Conservation (phyloP, 306 rosid genomes). For the Dalbergia cultrata region DNA sequence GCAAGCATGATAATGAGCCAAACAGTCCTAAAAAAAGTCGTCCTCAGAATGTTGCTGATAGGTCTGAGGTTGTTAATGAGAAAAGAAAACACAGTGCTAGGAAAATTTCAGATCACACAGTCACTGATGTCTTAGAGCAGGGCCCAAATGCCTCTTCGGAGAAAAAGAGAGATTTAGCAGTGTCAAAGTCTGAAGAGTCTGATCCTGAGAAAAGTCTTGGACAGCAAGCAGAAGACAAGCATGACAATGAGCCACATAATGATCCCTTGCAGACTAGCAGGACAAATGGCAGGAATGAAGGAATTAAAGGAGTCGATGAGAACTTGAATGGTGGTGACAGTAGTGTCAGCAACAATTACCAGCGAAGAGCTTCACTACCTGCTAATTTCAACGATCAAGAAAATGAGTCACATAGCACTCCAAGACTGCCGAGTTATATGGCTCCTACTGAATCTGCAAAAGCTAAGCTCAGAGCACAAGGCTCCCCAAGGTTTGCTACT, state of each 20-base stretch:
- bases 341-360: slow-evolving; percentile 49
- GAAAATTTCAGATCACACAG: slow-evolving; percentile 42
- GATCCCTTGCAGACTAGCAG: slow-evolving; percentile 36
- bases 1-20: slow-evolving; percentile 29
- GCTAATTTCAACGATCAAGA: slow-evolving; percentile 58
- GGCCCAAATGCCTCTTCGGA: slow-evolving; percentile 44
- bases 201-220: slow-evolving; percentile 44
- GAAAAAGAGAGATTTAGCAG: slow-evolving; percentile 43
- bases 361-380: slow-evolving; percentile 63
- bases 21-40: slow-evolving; percentile 48
- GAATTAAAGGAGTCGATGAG: slow-evolving; percentile 39
- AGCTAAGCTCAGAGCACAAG: slow-evolving; percentile 66
- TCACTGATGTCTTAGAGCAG: slow-evolving; percentile 49
- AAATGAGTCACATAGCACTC: slow-evolving; percentile 50
- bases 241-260: slow-evolving; percentile 25
- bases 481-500: slow-evolving; percentile 53
- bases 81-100: slow-evolving; percentile 48
- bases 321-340: slow-evolving; percentile 48
- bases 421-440: slow-evolving; percentile 71
- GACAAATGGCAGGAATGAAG: slow-evolving; percentile 46
- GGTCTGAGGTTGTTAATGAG: slow-evolving; percentile 51
- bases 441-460: slow-evolving; percentile 73
- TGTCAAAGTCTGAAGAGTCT: slow-evolving; percentile 38
- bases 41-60: slow-evolving; percentile 45
- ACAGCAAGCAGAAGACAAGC: slow-evolving; percentile 39